phyloP scores from a whole-genome alignment of 1,139 yeast species.

The Lodderomyces margitis region DNA sequence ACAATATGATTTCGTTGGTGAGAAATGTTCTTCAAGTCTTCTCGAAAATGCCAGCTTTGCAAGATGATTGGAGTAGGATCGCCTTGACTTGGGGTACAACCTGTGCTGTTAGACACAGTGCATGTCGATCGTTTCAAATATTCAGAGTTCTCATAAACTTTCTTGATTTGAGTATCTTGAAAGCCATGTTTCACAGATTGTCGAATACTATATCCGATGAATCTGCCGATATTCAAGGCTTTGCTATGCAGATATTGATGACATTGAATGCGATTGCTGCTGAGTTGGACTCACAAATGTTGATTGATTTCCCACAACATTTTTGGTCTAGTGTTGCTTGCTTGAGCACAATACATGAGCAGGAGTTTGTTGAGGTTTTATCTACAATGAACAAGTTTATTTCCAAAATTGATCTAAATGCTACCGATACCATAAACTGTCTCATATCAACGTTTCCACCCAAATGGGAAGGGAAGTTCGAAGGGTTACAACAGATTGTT shows the following conservation, averaged over 20 bases:
- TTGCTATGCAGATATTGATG: constrained; percentile 96
- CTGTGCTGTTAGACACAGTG: constrained; percentile 95
- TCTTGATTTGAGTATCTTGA: constrained; percentile 83
- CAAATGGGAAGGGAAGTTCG: constrained; percentile 93
- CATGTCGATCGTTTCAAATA: constrained; percentile 92
- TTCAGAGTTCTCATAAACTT: constrained; percentile 78
- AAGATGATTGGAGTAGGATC: constrained; percentile 78
- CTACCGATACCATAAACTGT: constrained; percentile 82
- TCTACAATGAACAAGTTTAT: constrained; percentile 80
- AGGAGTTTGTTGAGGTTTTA: constrained; percentile 84
- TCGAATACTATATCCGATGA: constrained; percentile 93
- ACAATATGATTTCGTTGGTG: constrained; percentile 77
- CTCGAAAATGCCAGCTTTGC: constrained; percentile 52
- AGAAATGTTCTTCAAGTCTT: constrained; percentile 63
- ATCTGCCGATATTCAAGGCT: constrained; percentile 88
- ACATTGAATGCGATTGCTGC: constrained; percentile 90
- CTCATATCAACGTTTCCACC: constrained; percentile 86
- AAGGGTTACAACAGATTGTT: constrained; percentile 78
- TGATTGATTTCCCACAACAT: constrained; percentile 86
- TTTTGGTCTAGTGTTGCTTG: constrained; percentile 98
- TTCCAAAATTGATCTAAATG: constrained; percentile 81
- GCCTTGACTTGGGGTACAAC: constrained; percentile 95
- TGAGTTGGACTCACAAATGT: constrained; percentile 71
- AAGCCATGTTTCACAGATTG: constrained; percentile 90
- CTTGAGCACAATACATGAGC: constrained; percentile 84